Conservation (phyloP, 192 early-diverging fungal genomes). For the Podila horticola region DNA sequence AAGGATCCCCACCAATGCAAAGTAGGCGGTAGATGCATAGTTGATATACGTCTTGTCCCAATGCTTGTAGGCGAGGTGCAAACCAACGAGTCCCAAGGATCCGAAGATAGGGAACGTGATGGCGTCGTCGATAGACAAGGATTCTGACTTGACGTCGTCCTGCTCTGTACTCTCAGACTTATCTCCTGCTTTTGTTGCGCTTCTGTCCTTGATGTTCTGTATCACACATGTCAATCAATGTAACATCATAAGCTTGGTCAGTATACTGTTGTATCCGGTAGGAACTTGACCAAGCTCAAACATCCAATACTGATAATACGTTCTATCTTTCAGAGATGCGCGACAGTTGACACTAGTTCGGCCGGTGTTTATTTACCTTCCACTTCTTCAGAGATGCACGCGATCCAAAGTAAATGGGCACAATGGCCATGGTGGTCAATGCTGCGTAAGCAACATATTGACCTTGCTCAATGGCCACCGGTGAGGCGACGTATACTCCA, state of each 20-base stretch:
- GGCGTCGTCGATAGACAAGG: conserved; percentile 83
- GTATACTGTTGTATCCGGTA: not conserved
- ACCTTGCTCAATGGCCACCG: conserved; percentile 47
- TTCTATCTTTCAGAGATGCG: not conserved
- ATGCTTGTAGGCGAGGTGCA: conserved; percentile 86
- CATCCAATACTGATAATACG: not conserved
- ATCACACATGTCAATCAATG: not conserved
- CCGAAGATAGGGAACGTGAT: conserved; percentile 91
- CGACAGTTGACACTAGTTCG: not conserved
- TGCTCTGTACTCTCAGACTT: conserved; percentile 70
- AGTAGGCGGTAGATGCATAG: conserved; percentile 82
- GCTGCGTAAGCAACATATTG: conserved; percentile 83
- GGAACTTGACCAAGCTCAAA: not conserved
- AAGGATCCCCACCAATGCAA: conserved; percentile 78
- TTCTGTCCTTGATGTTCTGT: conserved; percentile 52
- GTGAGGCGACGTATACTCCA: conserved; percentile 12
- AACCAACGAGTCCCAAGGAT: conserved; percentile 76
- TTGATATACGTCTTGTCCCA: conserved; percentile 85
- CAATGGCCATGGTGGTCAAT: conserved; percentile 80
- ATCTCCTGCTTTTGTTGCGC: conserved; percentile 32
- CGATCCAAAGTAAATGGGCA: conserved; percentile 89
- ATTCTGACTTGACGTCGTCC: conserved; percentile 72
- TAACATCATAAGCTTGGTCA: not conserved
- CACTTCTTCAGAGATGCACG: conserved; percentile 70
- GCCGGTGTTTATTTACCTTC: conserved; percentile 45